A percentile compares a stretch with the other conserved stretches of the same genome.
phyloP scores from a whole-genome alignment of 2,329 filamentous ascomycete genomes.

The Penicillium sp. region DNA sequence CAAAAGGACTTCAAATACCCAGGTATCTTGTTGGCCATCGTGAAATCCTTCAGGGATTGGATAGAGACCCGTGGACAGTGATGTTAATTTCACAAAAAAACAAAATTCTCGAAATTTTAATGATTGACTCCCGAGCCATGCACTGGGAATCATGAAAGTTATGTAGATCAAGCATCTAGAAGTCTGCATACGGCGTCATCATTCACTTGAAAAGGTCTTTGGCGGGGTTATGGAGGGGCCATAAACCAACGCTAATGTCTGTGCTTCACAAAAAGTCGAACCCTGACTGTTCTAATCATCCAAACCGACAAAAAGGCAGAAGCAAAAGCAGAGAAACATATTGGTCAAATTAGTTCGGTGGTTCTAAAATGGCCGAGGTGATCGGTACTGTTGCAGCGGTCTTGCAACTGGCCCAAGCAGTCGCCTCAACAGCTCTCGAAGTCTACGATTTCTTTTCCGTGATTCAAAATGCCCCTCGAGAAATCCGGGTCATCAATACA shows the following conservation, averaged over 20 bases:
- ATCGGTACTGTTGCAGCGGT: background rate
- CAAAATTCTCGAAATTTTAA: no score
- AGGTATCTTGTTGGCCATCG: no score
- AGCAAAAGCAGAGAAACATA: no score
- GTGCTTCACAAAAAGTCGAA: background rate
- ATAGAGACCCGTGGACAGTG: no score
- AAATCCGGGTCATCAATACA: background rate
- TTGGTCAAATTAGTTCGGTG: background rate
- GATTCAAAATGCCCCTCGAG: conserved; percentile 4
- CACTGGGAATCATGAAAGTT: no score
- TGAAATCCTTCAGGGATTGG: no score
- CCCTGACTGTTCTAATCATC: background rate
- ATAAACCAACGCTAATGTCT: background rate
- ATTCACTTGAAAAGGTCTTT: background rate
- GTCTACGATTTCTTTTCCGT: conserved; percentile 7
- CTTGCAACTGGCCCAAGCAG: background rate
- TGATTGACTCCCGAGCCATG: no score
- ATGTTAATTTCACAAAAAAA: no score
- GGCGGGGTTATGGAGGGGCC: background rate
- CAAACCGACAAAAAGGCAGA: background rate
- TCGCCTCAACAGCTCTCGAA: conserved; percentile 1
- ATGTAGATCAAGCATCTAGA: no score
- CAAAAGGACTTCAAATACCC: no score
- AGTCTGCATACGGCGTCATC: no score
- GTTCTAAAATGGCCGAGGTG: background rate